Evolutionary conservation across 768 basidiomycete genomes (phyloP), one percentile per base, ranked within the genome.

Genomic region (Rhodotorula graminis): DNA sequence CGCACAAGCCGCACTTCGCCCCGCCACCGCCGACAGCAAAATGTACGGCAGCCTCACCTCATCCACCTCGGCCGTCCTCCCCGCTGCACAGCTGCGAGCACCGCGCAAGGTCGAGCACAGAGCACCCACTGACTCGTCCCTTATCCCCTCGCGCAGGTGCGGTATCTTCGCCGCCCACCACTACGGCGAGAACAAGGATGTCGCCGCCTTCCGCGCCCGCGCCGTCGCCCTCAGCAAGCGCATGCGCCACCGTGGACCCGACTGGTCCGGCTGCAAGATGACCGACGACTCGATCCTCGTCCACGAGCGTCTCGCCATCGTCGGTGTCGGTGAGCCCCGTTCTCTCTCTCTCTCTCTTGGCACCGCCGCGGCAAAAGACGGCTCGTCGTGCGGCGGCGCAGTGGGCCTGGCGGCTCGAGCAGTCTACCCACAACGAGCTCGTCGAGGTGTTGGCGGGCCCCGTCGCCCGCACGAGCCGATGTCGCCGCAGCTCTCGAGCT

Each of bases 231-330:
- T 91, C 77, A 93, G 93, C 19, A 96, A 93, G 83, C 88, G 87
- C 74, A 88, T 92, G 71, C 87, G 95, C 64, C 94, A 96, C 80
- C 88, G 94, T 74, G 96, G 96, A 23, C 96, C 96, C 19, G 96
- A 99, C 82, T 99, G 96, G 96, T 93, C 92, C 23, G 96, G 96
- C 42, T 95, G 92, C 82, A 89, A 88, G 81, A 90, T 93, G 74
- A 67, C 73, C 27, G 71, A 74, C 50, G 76, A 78, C 64, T 85
- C 86, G 55, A 86, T 96, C 69, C 87, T 99, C 73, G 90, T 91
- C 47, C 96, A 99, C 77, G 96, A 99, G 80, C 89, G 96, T 67
- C 86, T 99, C 65, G 96, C 96, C 52, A 90, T 99, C 81, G 96
- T 98, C 69, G 96, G 96, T 78, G 92, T 99, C 75, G 95, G 95